Evolutionary conservation across 495 filamentous ascomycete species (phyloP).

Genomic region (Aspergillus ostianus): DNA sequence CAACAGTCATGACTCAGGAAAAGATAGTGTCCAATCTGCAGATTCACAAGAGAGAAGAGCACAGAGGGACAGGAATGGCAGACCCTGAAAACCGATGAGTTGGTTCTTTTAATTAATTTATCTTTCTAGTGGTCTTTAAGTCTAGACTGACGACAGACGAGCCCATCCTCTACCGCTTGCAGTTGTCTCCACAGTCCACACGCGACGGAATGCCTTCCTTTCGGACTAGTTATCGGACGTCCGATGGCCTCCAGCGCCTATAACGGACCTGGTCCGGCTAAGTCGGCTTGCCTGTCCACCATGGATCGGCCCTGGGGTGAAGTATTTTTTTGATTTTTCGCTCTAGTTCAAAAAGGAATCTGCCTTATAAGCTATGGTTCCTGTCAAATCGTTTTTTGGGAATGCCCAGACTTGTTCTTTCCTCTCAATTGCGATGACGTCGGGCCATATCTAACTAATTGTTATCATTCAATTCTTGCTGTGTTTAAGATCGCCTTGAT

Average conservation of each 20-base stretch:
- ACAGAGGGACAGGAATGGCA: neutral
- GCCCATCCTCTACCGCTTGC: neutral
- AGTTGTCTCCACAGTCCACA: neutral
- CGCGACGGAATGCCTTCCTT: neutral
- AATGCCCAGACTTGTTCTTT: slow-evolving; percentile 3
- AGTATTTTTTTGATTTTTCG: neutral
- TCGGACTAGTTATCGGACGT: slow-evolving; percentile 13
- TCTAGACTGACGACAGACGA: too few species aligned
- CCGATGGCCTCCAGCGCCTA: slow-evolving; percentile 2
- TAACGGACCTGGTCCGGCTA: slow-evolving; percentile 12
- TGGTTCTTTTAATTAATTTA: neutral
- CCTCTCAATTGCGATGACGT: neutral
- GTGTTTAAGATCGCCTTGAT: neutral
- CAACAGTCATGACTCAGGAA: too few species aligned
- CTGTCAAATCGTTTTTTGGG: slow-evolving; percentile 5
- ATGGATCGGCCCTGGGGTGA: neutral
- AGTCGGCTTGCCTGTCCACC: slow-evolving; percentile 11
- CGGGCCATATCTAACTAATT: neutral
- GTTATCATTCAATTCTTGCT: neutral
- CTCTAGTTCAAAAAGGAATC: too few species aligned
- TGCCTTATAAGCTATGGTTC: slow-evolving; percentile 5
- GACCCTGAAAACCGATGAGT: neutral
- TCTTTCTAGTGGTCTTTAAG: neutral
- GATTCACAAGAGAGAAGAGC: too few species aligned
- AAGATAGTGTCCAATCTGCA: too few species aligned